Evolutionary conservation across 2,329 filamentous ascomycete genomes (phyloP).

Genomic region (Penicillium sp.): DNA sequence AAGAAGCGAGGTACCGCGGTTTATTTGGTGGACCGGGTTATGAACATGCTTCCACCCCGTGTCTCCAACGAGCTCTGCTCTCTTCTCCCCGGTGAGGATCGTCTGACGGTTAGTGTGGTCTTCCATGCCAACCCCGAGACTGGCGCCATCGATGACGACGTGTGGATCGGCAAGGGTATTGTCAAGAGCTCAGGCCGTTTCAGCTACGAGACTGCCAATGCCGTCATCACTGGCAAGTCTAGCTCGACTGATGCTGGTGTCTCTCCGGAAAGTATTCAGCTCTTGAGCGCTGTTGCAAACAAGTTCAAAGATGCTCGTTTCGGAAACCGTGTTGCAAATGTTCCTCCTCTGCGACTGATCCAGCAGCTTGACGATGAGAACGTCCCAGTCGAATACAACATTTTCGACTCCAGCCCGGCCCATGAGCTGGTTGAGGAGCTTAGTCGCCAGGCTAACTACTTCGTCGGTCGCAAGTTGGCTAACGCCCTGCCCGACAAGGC

Average conservation of each 20-base stretch:
- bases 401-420: slow-evolving; percentile 87
- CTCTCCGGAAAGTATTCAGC: slow-evolving; percentile 75
- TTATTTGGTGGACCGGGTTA: slow-evolving; percentile 88
- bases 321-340: slow-evolving; percentile 75
- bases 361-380: slow-evolving; percentile 98
- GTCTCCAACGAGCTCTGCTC: slow-evolving; percentile 88
- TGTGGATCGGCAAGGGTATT: slow-evolving; percentile 91
- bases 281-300: slow-evolving; percentile 78
- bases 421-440: slow-evolving; percentile 96
- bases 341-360: slow-evolving; percentile 83
- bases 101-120: slow-evolving; percentile 88
- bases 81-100: slow-evolving; percentile 81
- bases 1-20: slow-evolving; percentile 98
- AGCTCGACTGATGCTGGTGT: slow-evolving; percentile 68
- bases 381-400: slow-evolving; percentile 92
- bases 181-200: slow-evolving; percentile 90
- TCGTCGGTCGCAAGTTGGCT: slow-evolving; percentile 83
- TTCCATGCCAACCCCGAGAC: slow-evolving; percentile 86
- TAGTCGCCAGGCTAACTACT: slow-evolving; percentile 87
- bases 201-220: slow-evolving; percentile 82
- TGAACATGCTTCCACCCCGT: slow-evolving; percentile 83
- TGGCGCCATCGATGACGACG: slow-evolving; percentile 82
- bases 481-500: slow-evolving; percentile 87
- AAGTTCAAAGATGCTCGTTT: slow-evolving; percentile 91
- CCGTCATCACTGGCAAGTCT: slow-evolving; percentile 69